phyloP scores from a whole-genome alignment of 2,329 filamentous ascomycete species.

The Alternaria panax region DNA sequence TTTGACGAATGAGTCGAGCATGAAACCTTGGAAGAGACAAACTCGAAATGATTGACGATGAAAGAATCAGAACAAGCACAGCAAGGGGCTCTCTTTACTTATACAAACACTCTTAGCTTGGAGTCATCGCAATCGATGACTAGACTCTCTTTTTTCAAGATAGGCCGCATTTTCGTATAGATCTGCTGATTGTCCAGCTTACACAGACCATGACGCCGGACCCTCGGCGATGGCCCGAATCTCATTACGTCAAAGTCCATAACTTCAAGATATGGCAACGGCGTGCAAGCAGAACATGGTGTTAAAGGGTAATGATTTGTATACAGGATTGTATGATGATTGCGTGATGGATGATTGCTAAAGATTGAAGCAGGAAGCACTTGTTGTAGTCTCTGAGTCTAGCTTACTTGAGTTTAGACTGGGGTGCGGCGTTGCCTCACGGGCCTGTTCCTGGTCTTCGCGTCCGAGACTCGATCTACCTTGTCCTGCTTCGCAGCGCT shows the following conservation, averaged over 20 bases:
- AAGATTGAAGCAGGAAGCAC: background rate
- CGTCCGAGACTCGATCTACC: background rate
- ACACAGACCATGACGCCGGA: background rate
- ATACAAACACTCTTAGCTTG: background rate
- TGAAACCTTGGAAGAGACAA: background rate
- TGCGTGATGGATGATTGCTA: background rate
- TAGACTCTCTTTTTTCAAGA: background rate
- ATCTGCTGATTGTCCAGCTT: background rate
- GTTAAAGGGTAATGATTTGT: background rate
- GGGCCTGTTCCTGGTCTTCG: background rate
- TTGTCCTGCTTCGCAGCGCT: background rate
- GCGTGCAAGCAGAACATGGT: background rate
- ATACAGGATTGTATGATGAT: background rate
- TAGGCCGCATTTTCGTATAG: background rate
- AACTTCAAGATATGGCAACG: background rate
- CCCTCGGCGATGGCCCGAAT: constrained; percentile 3
- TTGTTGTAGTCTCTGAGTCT: background rate
- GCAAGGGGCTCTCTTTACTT: background rate
- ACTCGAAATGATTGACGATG: background rate
- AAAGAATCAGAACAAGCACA: background rate
- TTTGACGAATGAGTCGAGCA: background rate
- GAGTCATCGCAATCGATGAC: background rate
- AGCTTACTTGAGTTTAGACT: background rate
- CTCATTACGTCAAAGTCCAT: background rate
- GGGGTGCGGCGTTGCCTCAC: background rate